phyloP scores from a whole-genome alignment of 805 yeast genomes.

The Nakazawaea anatomiae region DNA sequence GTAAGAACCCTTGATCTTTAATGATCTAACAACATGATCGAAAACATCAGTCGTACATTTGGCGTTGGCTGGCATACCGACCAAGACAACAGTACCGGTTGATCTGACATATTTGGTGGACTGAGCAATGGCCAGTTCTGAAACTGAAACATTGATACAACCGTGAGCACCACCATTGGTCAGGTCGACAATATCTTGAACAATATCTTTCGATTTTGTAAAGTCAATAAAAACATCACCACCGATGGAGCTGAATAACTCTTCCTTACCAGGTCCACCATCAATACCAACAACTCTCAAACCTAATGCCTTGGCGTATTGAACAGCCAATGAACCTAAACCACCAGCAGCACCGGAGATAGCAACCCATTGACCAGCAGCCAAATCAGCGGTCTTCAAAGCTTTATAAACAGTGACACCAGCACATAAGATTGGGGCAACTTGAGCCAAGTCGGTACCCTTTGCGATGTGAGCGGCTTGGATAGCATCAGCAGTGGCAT shows the following conservation, averaged over 20 bases:
- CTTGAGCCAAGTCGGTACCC: slow-evolving; percentile 41
- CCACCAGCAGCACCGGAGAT: slow-evolving; percentile 50
- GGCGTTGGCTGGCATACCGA: slow-evolving; percentile 61
- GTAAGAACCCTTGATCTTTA: slow-evolving; percentile 50
- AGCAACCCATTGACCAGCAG: slow-evolving; percentile 47
- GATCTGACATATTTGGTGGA: slow-evolving; percentile 36
- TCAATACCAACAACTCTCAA: slow-evolving; percentile 42
- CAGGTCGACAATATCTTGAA: slow-evolving; percentile 30
- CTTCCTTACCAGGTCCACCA: slow-evolving; percentile 41
- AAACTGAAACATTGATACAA: slow-evolving; percentile 47
- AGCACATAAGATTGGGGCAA: slow-evolving; percentile 46
- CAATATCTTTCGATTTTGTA: slow-evolving; percentile 32
- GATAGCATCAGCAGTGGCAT: slow-evolving; percentile 47
- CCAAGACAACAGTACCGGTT: slow-evolving; percentile 55
- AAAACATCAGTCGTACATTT: slow-evolving; percentile 46
- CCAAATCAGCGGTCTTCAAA: slow-evolving; percentile 40
- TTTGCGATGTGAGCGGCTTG: slow-evolving; percentile 43
- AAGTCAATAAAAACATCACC: slow-evolving; percentile 44
- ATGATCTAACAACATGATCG: slow-evolving; percentile 47
- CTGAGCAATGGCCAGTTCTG: slow-evolving; percentile 41
- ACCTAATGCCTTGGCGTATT: slow-evolving; percentile 46
- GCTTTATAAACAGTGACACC: slow-evolving; percentile 53
- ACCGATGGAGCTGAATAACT: slow-evolving; percentile 33
- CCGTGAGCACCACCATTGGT: slow-evolving; percentile 50
- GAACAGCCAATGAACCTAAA: slow-evolving; percentile 44